Evolutionary conservation across 1,284 basidiomycete genomes (phyloP), one percentile per base, ranked within the genome.

Genomic region (Papiliotrema nemorosa): DNA sequence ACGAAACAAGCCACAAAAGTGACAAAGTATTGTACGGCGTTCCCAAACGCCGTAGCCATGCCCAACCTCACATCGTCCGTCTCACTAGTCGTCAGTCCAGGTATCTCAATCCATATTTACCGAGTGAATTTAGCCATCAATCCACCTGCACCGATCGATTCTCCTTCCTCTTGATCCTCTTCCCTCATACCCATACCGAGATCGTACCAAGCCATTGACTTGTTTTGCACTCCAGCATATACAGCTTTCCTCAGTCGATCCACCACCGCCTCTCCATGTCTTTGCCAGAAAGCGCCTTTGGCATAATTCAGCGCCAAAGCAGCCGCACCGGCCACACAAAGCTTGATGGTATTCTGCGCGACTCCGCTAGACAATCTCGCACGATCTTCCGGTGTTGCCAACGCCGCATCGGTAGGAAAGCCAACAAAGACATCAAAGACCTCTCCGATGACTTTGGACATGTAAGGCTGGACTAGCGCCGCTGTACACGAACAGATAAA

Each of bases 121-220:
- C 84, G 84, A 24, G 87, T 83, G 69, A 97, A 97, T 68, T 91
- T 90, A 47, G 89, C 84, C 91, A 97, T 96, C 39, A 97, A 78
- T 18, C 93, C 93, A 52, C 88, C 93, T 43, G 91, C 89, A 53
- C 90, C 90, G 48, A 87, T 75, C 31, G 81, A 79, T 38, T 80
- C 79, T 35, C 80, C 78, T 18, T 66, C 60, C 36, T 71, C 64
- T 39, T 77, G 73, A 50, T 76, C 73, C 14, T 78, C 74, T 36
- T 79, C 78, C 37, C 82, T 82, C 40, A 80, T 77, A 42, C 86
- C 88, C 81, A 88, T 85, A 55, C 87, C 86, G 41, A 81, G 74
- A 72, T 94, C 89, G 69, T 90, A 93, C 90, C 90, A 93, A 36
- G 81, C 78, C 81, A 96, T 85, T 18, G 85, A 83, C 67, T 87